Base-by-base conservation (phyloP, 2,329 filamentous ascomycete species). In the Diplodia corticola region DNA sequence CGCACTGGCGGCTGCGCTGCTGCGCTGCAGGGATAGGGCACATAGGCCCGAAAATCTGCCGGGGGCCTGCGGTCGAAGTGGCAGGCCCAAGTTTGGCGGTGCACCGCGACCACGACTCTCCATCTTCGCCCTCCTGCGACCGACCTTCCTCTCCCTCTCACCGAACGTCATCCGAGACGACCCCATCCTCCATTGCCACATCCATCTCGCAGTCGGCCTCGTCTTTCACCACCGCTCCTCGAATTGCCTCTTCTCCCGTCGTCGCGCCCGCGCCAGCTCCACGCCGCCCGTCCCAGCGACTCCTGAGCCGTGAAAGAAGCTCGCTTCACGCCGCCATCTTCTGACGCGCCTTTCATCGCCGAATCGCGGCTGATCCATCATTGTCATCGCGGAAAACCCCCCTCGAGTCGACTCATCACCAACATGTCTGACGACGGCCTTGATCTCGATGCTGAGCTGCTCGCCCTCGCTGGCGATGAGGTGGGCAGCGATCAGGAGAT, bases 401-500 rank as follows among this genome's bases (percentile, higher is more conserved):
- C 15, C 44, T 22, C n/a, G 13, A 26, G 24, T 49, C 20, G 15
- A 26, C 59, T 37, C 50, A 49, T 54, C 35, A 9, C 67, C 70
- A 70, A 70, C 73, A 96, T 97, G 93, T 90, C 91, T 66, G 91
- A 94, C 66, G 73, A 73, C 65, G 66, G 66, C 10, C 55, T 63
- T 75, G 73, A 76, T 70, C 86, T 97, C 71, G 94, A 98, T 76
- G 93, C 94, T 73, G 94, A 97, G 82, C 89, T 98, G 70, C 89
- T 98, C 70, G 93, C 92, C 74, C 88, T 98, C 70, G 95, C 93
- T 64, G 95, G 92, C 73, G 92, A 91, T 71, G 64, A 54, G 48
- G 49, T 59, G 9, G 64, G 57, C 37, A 53, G 90, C 83, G 72
- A 83, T 81, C 60, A 82, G 84, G 64, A 66, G 69, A 83, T 84